Evolutionary conservation across 192 early-diverging fungal species (phyloP).

Genomic region (Podila clonocystis): DNA sequence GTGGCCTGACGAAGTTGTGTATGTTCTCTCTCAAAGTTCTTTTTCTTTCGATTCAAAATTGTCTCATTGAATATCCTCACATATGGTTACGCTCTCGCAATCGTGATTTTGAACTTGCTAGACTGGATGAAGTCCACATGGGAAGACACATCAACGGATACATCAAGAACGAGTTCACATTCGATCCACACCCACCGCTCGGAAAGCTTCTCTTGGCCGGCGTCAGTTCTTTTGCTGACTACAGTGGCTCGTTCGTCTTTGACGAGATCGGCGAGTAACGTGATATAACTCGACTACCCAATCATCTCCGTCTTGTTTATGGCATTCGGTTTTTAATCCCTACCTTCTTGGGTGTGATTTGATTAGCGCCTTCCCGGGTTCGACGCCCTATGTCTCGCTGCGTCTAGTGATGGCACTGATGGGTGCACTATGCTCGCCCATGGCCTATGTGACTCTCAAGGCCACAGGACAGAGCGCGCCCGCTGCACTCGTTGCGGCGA

Average conservation of each 20-base stretch:
- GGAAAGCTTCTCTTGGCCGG: slow-evolving; percentile 59
- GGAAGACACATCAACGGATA: slow-evolving; percentile 73
- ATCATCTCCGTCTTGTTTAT: slow-evolving; percentile 65
- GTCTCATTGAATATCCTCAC: not conserved
- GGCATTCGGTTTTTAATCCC: slow-evolving; percentile 79
- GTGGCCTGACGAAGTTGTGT: slow-evolving; percentile 48
- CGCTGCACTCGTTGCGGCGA: slow-evolving; percentile 77
- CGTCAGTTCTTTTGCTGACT: slow-evolving; percentile 74
- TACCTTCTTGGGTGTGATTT: slow-evolving; percentile 35
- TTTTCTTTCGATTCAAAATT: not conserved
- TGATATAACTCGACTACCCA: not conserved
- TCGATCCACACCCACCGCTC: slow-evolving; percentile 55
- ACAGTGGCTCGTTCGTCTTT: slow-evolving; percentile 89
- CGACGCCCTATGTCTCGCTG: slow-evolving; percentile 85
- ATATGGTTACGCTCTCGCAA: not conserved
- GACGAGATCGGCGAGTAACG: slow-evolving; percentile 82
- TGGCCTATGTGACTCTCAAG: slow-evolving; percentile 82
- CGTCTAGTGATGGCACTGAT: slow-evolving; percentile 77
- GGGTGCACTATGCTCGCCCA: slow-evolving; percentile 81
- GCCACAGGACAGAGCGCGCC: slow-evolving; percentile 76
- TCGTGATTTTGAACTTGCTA: slow-evolving; percentile 9
- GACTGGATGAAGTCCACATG: slow-evolving; percentile 77
- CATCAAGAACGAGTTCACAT: slow-evolving; percentile 69
- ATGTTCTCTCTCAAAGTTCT: slow-evolving; percentile 3
- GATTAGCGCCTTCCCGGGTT: slow-evolving; percentile 76